A percentile compares a stretch with the other conserved stretches of the same genome.
phyloP scores from a whole-genome alignment of 495 filamentous ascomycete genomes.

The Wilcoxina mikolae region DNA sequence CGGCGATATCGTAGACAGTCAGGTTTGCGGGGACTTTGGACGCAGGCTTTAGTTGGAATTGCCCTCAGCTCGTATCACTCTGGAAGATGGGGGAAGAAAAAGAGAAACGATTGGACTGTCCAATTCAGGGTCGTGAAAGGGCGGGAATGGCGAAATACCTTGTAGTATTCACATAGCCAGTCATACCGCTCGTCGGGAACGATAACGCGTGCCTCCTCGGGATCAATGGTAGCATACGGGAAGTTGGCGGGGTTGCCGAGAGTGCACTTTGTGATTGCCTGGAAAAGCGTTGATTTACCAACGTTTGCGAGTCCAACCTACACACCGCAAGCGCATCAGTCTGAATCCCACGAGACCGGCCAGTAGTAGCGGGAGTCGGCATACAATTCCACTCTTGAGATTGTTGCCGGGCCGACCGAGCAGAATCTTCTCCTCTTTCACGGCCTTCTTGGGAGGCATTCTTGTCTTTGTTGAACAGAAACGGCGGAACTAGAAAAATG shows the following conservation, averaged over 20 bases:
- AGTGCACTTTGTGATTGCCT: slow-evolving; percentile 95
- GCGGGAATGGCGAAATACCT: slow-evolving; percentile 14
- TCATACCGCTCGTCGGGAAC: slow-evolving; percentile 94
- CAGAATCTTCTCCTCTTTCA: slow-evolving; percentile 61
- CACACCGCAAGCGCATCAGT: not conserved
- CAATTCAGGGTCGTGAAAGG: not conserved
- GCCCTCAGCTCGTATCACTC: slow-evolving; percentile 8
- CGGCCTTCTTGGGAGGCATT: slow-evolving; percentile 65
- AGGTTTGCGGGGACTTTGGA: slow-evolving; percentile 90
- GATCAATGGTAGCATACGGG: slow-evolving; percentile 96
- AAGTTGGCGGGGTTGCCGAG: slow-evolving; percentile 99
- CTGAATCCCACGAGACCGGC: not conserved
- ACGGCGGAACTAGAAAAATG: not conserved
- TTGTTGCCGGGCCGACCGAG: slow-evolving; percentile 95
- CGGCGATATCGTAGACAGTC: slow-evolving; percentile 98
- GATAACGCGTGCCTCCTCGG: slow-evolving; percentile 94
- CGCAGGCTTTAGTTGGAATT: slow-evolving; percentile 49
- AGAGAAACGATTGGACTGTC: not conserved
- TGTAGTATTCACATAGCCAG: slow-evolving; percentile 90
- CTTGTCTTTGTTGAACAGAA: slow-evolving; percentile 24
- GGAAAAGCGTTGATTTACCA: slow-evolving; percentile 98
- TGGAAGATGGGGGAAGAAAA: slow-evolving; percentile 2
- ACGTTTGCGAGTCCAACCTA: slow-evolving; percentile 98
- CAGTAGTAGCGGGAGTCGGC: not conserved
- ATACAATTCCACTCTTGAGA: slow-evolving; percentile 96